A percentile compares a stretch with the other conserved stretches of the same genome.
Conservation (phyloP, 2,329 filamentous ascomycete genomes). For the Claviceps monticola region DNA sequence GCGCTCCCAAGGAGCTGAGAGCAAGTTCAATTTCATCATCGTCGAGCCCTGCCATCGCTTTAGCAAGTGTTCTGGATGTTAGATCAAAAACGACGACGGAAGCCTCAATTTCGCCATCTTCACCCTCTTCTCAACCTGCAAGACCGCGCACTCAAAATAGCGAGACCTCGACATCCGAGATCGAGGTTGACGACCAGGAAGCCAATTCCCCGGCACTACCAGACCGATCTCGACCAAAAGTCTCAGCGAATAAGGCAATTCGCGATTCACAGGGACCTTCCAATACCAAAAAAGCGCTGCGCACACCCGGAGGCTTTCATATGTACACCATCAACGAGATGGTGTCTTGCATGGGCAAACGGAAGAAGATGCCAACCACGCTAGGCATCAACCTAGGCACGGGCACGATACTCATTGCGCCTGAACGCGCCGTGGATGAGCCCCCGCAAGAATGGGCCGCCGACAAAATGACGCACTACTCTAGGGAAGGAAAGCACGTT, state of each 20-base stretch:
- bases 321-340: conserved; percentile 97
- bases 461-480: conserved; percentile 93
- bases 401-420: conserved; percentile 79
- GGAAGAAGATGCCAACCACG: conserved; percentile 97
- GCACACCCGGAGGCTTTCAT: conserved; percentile 69
- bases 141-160: conserved; percentile 13
- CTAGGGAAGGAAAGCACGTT: conserved; percentile 93
- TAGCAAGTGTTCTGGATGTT: conserved; percentile 42
- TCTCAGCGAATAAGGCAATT: background rate
- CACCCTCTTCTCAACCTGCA: conserved; percentile 14
- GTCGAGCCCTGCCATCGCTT: conserved; percentile 35
- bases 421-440: conserved; percentile 70
- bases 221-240: conserved; percentile 16
- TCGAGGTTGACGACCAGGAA: conserved; percentile 18
- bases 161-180: conserved; percentile 16
- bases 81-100: conserved; percentile 22
- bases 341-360: conserved; percentile 91
- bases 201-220: conserved; percentile 25
- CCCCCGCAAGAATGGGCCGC: conserved; percentile 86
- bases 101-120: conserved; percentile 11
- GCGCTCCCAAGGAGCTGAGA: conserved; percentile 20
- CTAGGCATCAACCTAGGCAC: conserved; percentile 85
- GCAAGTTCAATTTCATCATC: conserved; percentile 12
- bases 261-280: background rate
- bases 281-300: conserved; percentile 25